These are phyloP conservation scores for Escovopsis sp. DNA, from an alignment of 2,329 filamentous ascomycete genomes.

Conservation along the genomic window DNA sequence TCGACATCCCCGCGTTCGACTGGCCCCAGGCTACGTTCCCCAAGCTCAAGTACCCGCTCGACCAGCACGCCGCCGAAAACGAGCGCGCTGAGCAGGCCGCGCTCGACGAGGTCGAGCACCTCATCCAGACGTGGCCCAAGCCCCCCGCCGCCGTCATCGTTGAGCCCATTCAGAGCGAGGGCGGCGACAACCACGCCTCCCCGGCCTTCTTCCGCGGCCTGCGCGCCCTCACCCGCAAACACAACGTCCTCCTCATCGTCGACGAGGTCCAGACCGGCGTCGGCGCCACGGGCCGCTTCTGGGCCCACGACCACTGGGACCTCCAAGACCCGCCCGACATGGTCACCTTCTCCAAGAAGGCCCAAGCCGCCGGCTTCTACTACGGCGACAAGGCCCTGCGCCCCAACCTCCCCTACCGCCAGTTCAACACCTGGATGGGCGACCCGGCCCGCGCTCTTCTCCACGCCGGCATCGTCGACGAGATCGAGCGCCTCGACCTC, in stretches of 20 bases:
- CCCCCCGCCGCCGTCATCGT: slow-evolving; percentile 71
- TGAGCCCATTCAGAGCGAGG: slow-evolving; percentile 87
- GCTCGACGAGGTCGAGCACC: slow-evolving; percentile 66
- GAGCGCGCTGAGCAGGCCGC: slow-evolving; percentile 66
- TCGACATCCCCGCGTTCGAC: slow-evolving; percentile 89
- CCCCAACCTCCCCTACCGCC: slow-evolving; percentile 85
- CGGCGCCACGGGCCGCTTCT: slow-evolving; percentile 86
- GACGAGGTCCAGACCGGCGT: slow-evolving; percentile 92
- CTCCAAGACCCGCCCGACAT: slow-evolving; percentile 70
- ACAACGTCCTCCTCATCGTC: slow-evolving; percentile 73
- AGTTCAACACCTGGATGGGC: slow-evolving; percentile 98
- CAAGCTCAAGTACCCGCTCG: slow-evolving; percentile 69
- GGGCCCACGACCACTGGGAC: slow-evolving; percentile 93
- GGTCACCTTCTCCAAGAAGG: slow-evolving; percentile 93
- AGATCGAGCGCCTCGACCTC: slow-evolving; percentile 63
- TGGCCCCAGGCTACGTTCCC: slow-evolving; percentile 90
- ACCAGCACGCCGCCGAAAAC: slow-evolving; percentile 66
- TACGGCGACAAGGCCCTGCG: slow-evolving; percentile 65
- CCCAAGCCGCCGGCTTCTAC: slow-evolving; percentile 86
- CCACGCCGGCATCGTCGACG: slow-evolving; percentile 72
- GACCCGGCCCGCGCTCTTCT: slow-evolving; percentile 73
- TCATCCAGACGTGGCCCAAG: slow-evolving; percentile 64
- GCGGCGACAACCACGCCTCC: slow-evolving; percentile 86
- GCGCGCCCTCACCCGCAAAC: slow-evolving; percentile 60
- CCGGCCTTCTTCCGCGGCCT: slow-evolving; percentile 76